Percentiles rank a stretch among this genome's conserved stretches.
phyloP scores from a whole-genome alignment of 805 yeast genomes.

The Spathaspora arborariae region DNA sequence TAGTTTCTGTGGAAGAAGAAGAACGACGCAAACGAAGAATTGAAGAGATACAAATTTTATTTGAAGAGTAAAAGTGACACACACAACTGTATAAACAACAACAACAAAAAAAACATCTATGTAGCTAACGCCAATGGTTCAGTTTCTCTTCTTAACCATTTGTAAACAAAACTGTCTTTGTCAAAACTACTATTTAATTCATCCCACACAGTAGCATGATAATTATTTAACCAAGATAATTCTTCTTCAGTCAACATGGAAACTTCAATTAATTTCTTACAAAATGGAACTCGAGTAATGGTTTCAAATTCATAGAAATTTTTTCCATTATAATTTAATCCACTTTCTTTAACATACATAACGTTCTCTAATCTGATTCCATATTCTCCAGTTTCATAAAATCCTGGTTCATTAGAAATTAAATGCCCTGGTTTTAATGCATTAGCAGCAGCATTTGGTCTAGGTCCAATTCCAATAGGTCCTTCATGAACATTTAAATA shows the following conservation, averaged over 20 bases:
- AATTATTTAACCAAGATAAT: slow-evolving; percentile 61
- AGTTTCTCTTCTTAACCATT: slow-evolving; percentile 53
- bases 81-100: too few species aligned
- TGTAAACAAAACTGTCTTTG: slow-evolving; percentile 34
- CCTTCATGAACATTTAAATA: slow-evolving; percentile 61
- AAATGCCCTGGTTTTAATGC: slow-evolving; percentile 50
- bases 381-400: slow-evolving; percentile 54
- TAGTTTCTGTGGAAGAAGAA: slow-evolving; percentile 70
- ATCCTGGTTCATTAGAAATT: slow-evolving; percentile 62
- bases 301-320: slow-evolving; percentile 73
- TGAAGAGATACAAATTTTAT: slow-evolving; percentile 68
- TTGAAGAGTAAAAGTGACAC: slow-evolving; percentile 45
- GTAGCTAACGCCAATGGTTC: slow-evolving; percentile 14
- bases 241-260: slow-evolving; percentile 58
- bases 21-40: slow-evolving; percentile 66
- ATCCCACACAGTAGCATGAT: slow-evolving; percentile 56
- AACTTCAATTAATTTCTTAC: slow-evolving; percentile 66
- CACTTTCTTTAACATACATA: slow-evolving; percentile 43
- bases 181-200: slow-evolving; percentile 40
- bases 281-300: slow-evolving; percentile 77
- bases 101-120: too few species aligned
- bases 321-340: slow-evolving; percentile 47
- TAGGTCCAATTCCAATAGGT: slow-evolving; percentile 58
- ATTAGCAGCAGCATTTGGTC: slow-evolving; percentile 44
- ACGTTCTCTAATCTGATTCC: slow-evolving; percentile 57